Evolutionary conservation across 371 early-diverging fungal species (phyloP).

Genomic region (Mortierella polycephala): DNA sequence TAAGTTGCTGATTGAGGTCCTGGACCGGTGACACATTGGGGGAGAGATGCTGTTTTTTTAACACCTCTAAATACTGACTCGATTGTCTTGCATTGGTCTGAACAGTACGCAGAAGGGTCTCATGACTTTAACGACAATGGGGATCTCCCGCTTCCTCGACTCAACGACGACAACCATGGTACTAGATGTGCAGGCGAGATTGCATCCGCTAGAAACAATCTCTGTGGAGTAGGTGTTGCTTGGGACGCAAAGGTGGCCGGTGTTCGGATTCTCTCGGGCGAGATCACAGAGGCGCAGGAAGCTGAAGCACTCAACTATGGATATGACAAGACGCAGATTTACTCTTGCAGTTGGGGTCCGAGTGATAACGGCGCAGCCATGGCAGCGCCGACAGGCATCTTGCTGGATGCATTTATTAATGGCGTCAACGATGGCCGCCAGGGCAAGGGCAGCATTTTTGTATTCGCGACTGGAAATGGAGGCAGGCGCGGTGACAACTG

Average conservation of each 20-base stretch:
- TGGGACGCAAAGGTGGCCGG: conserved; percentile 90
- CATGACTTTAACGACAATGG: conserved; percentile 93
- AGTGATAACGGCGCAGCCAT: conserved; percentile 83
- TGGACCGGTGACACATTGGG: neutral
- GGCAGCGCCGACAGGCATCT: conserved; percentile 83
- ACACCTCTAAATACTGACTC: neutral
- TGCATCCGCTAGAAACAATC: conserved; percentile 88
- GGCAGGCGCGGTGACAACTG: conserved; percentile 87
- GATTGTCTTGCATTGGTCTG: neutral
- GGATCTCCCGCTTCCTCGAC: conserved; percentile 78
- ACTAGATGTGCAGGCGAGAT: conserved; percentile 98
- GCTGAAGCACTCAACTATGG: conserved; percentile 87
- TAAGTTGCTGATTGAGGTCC: conserved; percentile 57
- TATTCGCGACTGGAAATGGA: conserved; percentile 96
- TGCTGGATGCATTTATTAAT: conserved; percentile 83
- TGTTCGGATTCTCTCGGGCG: conserved; percentile 90
- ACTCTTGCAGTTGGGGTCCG: conserved; percentile 95
- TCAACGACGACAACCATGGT: conserved; percentile 91
- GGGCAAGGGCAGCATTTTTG: conserved; percentile 89
- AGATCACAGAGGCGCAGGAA: conserved; percentile 88
- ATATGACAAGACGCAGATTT: conserved; percentile 88
- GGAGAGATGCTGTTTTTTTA: neutral
- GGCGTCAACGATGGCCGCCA: conserved; percentile 85
- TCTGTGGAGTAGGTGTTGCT: conserved; percentile 97
- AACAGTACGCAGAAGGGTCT: conserved; percentile 83